phyloP scores from a whole-genome alignment of 2,329 filamentous ascomycete species.

The Stenocarpella maydis region DNA sequence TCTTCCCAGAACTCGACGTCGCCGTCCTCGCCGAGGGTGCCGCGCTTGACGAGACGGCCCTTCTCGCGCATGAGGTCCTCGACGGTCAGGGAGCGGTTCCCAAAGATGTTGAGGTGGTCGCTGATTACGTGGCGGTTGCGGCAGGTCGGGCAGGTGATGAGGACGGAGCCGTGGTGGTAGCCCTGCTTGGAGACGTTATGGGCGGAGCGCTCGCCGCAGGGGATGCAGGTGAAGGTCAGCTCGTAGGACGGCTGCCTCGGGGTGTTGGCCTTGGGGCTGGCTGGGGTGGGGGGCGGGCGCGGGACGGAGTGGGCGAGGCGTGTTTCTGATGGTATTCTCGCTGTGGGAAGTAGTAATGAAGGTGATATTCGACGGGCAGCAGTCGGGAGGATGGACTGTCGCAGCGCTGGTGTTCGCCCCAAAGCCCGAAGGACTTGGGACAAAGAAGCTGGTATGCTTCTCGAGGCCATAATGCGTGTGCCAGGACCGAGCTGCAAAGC shows the following conservation, averaged over 20 bases:
- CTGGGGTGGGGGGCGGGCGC: conserved; percentile 36
- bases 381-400: not conserved
- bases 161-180: conserved; percentile 88
- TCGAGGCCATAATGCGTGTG: conserved; percentile 19
- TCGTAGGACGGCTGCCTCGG: conserved; percentile 74
- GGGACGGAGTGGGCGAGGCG: conserved; percentile 43
- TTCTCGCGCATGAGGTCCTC: conserved; percentile 81
- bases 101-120: conserved; percentile 85
- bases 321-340: conserved; percentile 32
- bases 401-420: not conserved
- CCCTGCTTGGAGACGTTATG: conserved; percentile 93
- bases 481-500: not conserved
- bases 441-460: not conserved
- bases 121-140: conserved; percentile 89
- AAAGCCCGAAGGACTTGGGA: conserved; percentile 11
- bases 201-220: conserved; percentile 80
- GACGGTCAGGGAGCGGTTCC: conserved; percentile 72
- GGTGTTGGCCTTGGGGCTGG: conserved; percentile 39
- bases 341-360: not conserved
- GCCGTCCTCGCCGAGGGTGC: conserved; percentile 77
- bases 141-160: conserved; percentile 89
- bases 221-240: conserved; percentile 91
- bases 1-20: conserved; percentile 94
- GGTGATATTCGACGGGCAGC: not conserved
- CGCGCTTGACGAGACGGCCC: conserved; percentile 77